phyloP scores from a whole-genome alignment of 805 yeast species.

The Yarrowia sp. region DNA sequence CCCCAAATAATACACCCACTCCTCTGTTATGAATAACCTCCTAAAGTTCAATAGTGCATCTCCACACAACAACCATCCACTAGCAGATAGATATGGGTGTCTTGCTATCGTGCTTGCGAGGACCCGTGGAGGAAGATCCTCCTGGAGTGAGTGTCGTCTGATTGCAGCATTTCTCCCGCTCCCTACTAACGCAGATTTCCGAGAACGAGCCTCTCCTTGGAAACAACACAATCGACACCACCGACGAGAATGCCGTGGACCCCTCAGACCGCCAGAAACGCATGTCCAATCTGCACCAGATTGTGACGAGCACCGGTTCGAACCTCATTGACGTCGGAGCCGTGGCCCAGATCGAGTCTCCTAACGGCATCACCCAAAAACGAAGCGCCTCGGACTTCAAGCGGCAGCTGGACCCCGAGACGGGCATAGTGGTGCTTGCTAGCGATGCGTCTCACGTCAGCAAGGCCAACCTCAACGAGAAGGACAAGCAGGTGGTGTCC shows the following conservation, averaged over 20 bases:
- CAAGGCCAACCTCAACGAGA: neutral
- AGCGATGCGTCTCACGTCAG: neutral
- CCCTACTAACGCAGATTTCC: slow-evolving; percentile 18
- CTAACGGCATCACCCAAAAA: slow-evolving; percentile 14
- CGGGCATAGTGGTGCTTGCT: neutral
- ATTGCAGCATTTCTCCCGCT: neutral
- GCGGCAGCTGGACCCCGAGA: slow-evolving; percentile 13
- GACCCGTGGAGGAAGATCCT: slow-evolving; percentile 25
- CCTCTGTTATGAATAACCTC: neutral
- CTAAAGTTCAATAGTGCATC: neutral
- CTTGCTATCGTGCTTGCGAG: slow-evolving; percentile 24
- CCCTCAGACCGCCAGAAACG: slow-evolving; percentile 22
- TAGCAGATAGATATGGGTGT: slow-evolving; percentile 12
- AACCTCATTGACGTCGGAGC: slow-evolving; percentile 21
- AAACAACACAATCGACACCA: slow-evolving; percentile 16
- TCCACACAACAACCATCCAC: neutral
- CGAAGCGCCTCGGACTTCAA: slow-evolving; percentile 24
- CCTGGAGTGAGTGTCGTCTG: slow-evolving; percentile 11
- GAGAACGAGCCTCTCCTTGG: slow-evolving; percentile 24
- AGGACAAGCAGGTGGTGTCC: slow-evolving; percentile 6
- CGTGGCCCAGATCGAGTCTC: slow-evolving; percentile 14
- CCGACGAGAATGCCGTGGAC: slow-evolving; percentile 5
- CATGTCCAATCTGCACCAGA: slow-evolving; percentile 18
- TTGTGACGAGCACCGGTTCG: slow-evolving; percentile 24
- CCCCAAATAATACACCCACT: neutral